These are phyloP conservation scores for Pichia sp. DNA, from an alignment of 1,139 yeast species.

Conservation along the genomic window DNA sequence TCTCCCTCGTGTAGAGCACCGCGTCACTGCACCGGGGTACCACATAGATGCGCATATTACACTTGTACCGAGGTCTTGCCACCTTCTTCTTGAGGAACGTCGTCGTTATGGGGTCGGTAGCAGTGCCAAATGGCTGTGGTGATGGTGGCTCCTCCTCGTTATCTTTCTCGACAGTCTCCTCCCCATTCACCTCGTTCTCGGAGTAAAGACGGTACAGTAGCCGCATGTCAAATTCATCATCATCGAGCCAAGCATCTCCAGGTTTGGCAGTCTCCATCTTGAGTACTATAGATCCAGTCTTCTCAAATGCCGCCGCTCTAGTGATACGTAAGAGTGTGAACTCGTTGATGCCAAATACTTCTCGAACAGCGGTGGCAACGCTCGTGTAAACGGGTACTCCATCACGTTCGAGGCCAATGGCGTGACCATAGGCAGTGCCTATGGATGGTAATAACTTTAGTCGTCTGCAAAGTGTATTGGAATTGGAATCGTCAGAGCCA, in stretches of 20 bases:
- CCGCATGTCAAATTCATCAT: slow-evolving; percentile 36
- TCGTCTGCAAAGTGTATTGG: too few relatives aligned
- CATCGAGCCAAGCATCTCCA: slow-evolving; percentile 44
- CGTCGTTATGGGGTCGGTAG: slow-evolving; percentile 33
- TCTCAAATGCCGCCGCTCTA: slow-evolving; percentile 45
- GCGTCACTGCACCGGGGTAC: slow-evolving; percentile 30
- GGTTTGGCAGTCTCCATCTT: slow-evolving; percentile 50
- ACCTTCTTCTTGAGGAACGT: slow-evolving; percentile 42
- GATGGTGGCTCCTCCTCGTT: slow-evolving; percentile 17
- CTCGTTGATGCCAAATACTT: slow-evolving; percentile 35
- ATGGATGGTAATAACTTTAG: too few relatives aligned
- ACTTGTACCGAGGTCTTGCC: slow-evolving; percentile 46
- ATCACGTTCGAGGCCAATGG: slow-evolving; percentile 8
- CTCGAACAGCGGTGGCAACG: slow-evolving; percentile 40
- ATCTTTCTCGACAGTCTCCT: slow-evolving; percentile 3
- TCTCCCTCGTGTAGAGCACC: slow-evolving; percentile 42
- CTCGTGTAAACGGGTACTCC: slow-evolving; percentile 34
- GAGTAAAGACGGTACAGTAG: slow-evolving; percentile 12
- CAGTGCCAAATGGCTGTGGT: not conserved
- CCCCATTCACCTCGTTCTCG: slow-evolving; percentile 14
- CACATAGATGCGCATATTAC: slow-evolving; percentile 44
- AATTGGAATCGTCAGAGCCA: too few relatives aligned
- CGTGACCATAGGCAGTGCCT: too few relatives aligned
- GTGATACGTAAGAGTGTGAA: slow-evolving; percentile 46
- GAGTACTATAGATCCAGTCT: slow-evolving; percentile 42